Percentiles rank a stretch among this genome's conserved stretches.
Conservation (phyloP, 1,139 yeast species). For the Kodamaea sp. region DNA sequence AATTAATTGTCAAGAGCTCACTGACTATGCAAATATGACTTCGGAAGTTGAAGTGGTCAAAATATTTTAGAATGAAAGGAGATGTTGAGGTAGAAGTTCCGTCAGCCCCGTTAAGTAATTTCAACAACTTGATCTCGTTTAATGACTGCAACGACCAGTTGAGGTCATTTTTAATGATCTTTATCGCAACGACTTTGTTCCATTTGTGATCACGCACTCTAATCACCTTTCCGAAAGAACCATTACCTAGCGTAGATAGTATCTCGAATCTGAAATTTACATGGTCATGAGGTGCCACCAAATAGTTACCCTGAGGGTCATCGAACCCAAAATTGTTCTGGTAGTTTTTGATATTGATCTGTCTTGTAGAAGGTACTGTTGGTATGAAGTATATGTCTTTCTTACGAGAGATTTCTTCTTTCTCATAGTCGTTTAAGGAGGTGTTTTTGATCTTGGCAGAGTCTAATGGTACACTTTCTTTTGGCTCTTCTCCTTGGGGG, state of each 20-base stretch:
- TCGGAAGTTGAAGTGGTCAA: slow-evolving; percentile 75
- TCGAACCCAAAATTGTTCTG: slow-evolving; percentile 70
- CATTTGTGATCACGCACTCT: slow-evolving; percentile 69
- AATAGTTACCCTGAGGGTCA: slow-evolving; percentile 66
- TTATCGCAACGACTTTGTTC: slow-evolving; percentile 60
- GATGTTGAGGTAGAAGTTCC: slow-evolving; percentile 16
- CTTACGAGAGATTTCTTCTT: slow-evolving; percentile 50
- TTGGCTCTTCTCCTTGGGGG: slow-evolving; percentile 7
- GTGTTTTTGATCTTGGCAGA: slow-evolving; percentile 1
- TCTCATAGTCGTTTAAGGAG: slow-evolving; percentile 47
- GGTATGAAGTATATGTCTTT: slow-evolving; percentile 43
- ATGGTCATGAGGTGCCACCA: slow-evolving; percentile 63
- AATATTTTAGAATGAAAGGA: slow-evolving; percentile 51
- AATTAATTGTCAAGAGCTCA: slow-evolving; percentile 67
- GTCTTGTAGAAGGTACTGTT: slow-evolving; percentile 17
- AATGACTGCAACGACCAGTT: slow-evolving; percentile 79
- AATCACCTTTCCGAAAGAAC: slow-evolving; percentile 83
- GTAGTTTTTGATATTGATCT: slow-evolving; percentile 46
- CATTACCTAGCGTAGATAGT: slow-evolving; percentile 62
- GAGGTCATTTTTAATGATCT: slow-evolving; percentile 72
- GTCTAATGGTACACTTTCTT: slow-evolving; percentile 5
- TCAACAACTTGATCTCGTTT: slow-evolving; percentile 71
- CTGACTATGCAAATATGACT: slow-evolving; percentile 83
- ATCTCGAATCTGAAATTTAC: slow-evolving; percentile 75
- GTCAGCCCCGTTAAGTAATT: slow-evolving; percentile 33